These are phyloP conservation scores for Pistacia atlantica DNA, from an alignment of 345 rosid species.

Conservation along the genomic window DNA sequence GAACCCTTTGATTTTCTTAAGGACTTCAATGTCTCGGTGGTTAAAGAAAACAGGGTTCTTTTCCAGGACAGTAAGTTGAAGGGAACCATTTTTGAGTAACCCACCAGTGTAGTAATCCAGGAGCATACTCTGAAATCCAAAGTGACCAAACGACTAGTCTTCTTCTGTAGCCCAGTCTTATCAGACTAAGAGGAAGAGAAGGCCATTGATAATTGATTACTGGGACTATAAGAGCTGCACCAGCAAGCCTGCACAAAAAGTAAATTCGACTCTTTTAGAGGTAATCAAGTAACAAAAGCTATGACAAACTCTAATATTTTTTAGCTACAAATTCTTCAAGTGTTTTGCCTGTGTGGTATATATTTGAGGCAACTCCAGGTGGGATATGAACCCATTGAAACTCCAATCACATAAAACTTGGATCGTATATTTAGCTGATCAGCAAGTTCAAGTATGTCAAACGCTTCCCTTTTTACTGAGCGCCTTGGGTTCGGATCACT, in stretches of 20 bases:
- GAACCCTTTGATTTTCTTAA: constrained; percentile 66
- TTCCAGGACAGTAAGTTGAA: constrained; percentile 56
- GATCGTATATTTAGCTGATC: constrained; percentile 66
- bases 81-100: constrained; percentile 68
- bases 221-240: constrained; percentile 74
- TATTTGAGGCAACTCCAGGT: constrained; percentile 84
- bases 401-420: constrained; percentile 73
- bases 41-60: constrained; percentile 63
- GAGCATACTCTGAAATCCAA: constrained; percentile 65
- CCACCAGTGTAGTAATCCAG: constrained; percentile 73
- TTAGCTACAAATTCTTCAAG: neutral
- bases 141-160: constrained; percentile 46
- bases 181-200: constrained; percentile 63
- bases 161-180: constrained; percentile 64
- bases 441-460: constrained; percentile 76
- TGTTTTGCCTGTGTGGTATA: constrained; percentile 78
- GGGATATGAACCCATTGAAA: constrained; percentile 94
- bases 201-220: constrained; percentile 78
- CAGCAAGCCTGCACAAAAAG: constrained; percentile 63
- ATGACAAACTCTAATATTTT: neutral
- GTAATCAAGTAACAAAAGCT: constrained; percentile 15
- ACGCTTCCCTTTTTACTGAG: constrained; percentile 78
- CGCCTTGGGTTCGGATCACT: constrained; percentile 76
- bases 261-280: neutral
- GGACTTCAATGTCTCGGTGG: constrained; percentile 60